Base-by-base conservation (phyloP, 176 grass and related monocot genomes). In the Musa schizocarpa region DNA sequence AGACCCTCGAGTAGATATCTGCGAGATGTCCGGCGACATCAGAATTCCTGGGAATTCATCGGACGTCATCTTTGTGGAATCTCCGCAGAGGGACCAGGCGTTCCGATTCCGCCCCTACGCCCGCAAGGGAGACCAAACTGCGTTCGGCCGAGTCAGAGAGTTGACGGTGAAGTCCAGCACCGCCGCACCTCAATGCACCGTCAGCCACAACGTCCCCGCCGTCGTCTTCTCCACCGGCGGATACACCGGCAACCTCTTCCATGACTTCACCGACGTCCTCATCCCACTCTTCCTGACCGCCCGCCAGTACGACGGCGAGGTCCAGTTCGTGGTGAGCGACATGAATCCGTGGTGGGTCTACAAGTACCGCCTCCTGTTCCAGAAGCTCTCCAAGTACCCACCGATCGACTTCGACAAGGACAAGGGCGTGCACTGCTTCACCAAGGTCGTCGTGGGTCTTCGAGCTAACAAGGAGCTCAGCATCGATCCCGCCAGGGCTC, bases 211-310 rank as follows among this genome's bases (percentile, higher is more conserved):
- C 17, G 86, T 87, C 17, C 92, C 92, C 1, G 84, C 77, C 1
- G 74, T 85, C 34, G 51, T 92, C 51, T 96, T 96, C 82, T 96
- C 88, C 0, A 4, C 74, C 0, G 82, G 86, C 51, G 86, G 92
- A 6, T 96, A 96, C 86, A 89, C 88, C 23, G 88, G 90, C 24
- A 92, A 92, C 83, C 86, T 96, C 82, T 96, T 96, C 82, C 88
- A 96, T 63, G 92, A 92, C 88, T 87, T 85, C 77, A 71, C 82
- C 0, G 88, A 96, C 21, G 82, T 63, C 50, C 21, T 96, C 53
- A 79, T 92, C 27, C 92, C 92, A 13, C 74, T 91, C 22, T 96
- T 96, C 83, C 68, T 96, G 2, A 88, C 88, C 0, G 61, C 82
- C 29, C 16, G 69, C 13, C 81, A 96, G 25, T 85, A 85, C 11